Evolutionary conservation across 306 rosid species (phyloP), one percentile per base, ranked within the genome.

Genomic region (Dalbergia oliveri): DNA sequence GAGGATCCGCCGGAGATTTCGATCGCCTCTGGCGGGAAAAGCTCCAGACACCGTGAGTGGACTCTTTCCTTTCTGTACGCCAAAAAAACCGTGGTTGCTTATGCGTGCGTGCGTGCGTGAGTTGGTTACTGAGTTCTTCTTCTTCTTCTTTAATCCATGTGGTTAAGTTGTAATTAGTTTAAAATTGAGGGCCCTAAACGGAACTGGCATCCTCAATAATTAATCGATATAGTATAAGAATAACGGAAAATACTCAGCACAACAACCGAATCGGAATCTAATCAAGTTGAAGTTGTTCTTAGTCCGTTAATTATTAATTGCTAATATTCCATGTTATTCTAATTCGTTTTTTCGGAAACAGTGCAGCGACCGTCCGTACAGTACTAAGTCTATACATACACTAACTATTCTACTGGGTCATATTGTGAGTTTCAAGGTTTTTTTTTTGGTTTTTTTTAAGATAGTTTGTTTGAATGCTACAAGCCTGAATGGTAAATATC

Each of bases 41-140:
- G 53, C 89, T 91, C 33, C 75, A 77, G 87, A 91, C 56, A 79
- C 89, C 91, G 99, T 95, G 99, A 95, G 99, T 94, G 76, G 77
- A 15, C 58, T 51, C 19, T 51, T 50, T 51, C 58, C 58, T 14
- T 15, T 51, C 58, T 51, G 15, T 18, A 26, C 11, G 49, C 49
- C 49, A 3, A 43, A 43, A 21, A 43, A 6, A 4, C 64, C 75
- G 75, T 84, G 85, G 51, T 81, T 84, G 62, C 34, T 45, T 21
- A 1, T 37, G 41, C 41, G 41, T 5, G 41, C 41, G 41, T 37
- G 41, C 41, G 41, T 37, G 41, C 41, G n/a, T 19, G 53, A 2
- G 57, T 80, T 37, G 51, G 18, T 23, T 77, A 43, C 47, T 50
- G 72, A 51, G 62, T 37, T 34, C 18, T 53, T 62, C 35, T 75